A percentile compares a stretch with the other conserved stretches of the same genome.
Conservation (phyloP, 768 basidiomycete genomes). For the Auriscalpium microsporum region DNA sequence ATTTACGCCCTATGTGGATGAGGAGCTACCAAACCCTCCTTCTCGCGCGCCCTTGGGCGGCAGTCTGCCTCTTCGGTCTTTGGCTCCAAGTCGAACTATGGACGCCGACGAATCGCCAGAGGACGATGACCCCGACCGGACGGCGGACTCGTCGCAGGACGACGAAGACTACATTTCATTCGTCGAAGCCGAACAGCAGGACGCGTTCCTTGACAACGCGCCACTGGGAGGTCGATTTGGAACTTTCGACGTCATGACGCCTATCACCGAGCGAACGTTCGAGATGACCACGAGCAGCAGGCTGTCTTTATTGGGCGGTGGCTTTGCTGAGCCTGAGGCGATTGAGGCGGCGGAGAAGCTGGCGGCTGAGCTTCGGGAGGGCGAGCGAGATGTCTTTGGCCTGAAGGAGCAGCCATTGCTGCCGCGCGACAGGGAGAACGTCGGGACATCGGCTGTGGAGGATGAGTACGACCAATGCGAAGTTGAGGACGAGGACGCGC, state of each 20-base stretch:
- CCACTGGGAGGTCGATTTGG: slow-evolving; percentile 73
- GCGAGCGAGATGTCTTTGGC: slow-evolving; percentile 17
- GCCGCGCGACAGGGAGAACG: neutral
- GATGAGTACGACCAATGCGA: slow-evolving; percentile 8
- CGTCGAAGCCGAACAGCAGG: slow-evolving; percentile 11
- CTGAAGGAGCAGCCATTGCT: slow-evolving; percentile 7
- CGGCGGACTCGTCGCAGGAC: neutral
- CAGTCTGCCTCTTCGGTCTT: slow-evolving; percentile 17
- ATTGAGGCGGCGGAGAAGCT: slow-evolving; percentile 43
- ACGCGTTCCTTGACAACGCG: slow-evolving; percentile 20
- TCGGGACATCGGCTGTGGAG: slow-evolving; percentile 11
- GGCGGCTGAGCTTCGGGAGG: slow-evolving; percentile 33
- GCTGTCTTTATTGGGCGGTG: slow-evolving; percentile 22
- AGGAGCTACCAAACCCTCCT: slow-evolving; percentile 1
- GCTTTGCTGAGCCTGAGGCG: slow-evolving; percentile 30
- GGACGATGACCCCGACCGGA: slow-evolving; percentile 2
- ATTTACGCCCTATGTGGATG: slow-evolving; percentile 33
- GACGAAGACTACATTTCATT: slow-evolving; percentile 10
- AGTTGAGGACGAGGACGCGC: slow-evolving; percentile 5
- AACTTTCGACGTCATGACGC: slow-evolving; percentile 90
- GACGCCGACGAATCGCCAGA: slow-evolving; percentile 21
- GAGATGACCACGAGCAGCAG: slow-evolving; percentile 71
- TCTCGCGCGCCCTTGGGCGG: slow-evolving; percentile 9
- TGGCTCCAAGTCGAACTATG: slow-evolving; percentile 17
- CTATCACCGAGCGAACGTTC: slow-evolving; percentile 90